A percentile compares a stretch with the other conserved stretches of the same genome.
These are phyloP conservation scores for Apiotrichum porosum DNA, from an alignment of 1,284 basidiomycete genomes.

Conservation along the genomic window DNA sequence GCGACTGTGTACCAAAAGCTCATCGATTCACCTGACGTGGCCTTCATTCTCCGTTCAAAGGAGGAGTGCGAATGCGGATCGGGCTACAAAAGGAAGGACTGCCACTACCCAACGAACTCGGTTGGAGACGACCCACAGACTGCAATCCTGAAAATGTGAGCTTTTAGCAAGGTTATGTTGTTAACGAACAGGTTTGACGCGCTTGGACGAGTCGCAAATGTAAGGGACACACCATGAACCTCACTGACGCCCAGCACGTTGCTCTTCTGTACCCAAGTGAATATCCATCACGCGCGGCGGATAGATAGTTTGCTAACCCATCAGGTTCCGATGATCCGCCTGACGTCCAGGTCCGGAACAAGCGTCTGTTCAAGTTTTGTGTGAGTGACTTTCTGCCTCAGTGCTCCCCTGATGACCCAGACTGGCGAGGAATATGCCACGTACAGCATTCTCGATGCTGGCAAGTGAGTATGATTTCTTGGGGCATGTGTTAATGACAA, in stretches of 20 bases:
- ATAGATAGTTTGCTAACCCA: background rate
- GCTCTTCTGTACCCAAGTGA: conserved; percentile 41
- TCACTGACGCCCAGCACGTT: conserved; percentile 32
- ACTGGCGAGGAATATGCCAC: conserved; percentile 25
- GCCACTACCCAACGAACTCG: conserved; percentile 24
- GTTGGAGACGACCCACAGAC: conserved; percentile 25
- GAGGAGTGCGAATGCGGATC: conserved; percentile 49
- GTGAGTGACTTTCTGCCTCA: conserved; percentile 37
- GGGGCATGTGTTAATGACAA: background rate
- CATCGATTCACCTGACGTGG: conserved; percentile 45
- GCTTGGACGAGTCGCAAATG: conserved; percentile 42
- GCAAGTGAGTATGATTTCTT: conserved; percentile 22
- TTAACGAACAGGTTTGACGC: conserved; percentile 33
- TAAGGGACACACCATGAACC: too few relatives aligned
- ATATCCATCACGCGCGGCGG: conserved; percentile 1
- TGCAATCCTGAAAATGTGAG: conserved; percentile 37
- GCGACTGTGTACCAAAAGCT: conserved; percentile 47
- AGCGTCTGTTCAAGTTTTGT: conserved; percentile 35
- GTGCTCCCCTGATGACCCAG: conserved; percentile 16
- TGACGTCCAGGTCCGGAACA: conserved; percentile 30
- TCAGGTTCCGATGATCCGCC: conserved; percentile 30
- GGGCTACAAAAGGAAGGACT: conserved; percentile 16
- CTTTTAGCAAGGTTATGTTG: background rate
- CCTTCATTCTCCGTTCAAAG: conserved; percentile 45
- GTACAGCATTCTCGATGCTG: conserved; percentile 27